A percentile compares a stretch with the other conserved stretches of the same genome.
phyloP scores from a whole-genome alignment of 306 rosid genomes.

The Prunus dulcis region DNA sequence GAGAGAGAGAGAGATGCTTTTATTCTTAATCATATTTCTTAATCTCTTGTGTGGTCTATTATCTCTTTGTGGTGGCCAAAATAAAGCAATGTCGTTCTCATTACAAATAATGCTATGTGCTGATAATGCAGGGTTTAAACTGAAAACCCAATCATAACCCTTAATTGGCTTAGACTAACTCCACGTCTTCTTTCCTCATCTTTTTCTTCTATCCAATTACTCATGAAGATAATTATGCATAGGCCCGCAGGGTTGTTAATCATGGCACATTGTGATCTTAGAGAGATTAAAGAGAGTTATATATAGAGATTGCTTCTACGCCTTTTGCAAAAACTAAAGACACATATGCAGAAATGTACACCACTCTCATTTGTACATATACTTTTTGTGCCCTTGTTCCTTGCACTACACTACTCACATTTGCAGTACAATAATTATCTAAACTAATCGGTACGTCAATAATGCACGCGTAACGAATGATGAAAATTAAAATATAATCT shows the following conservation, averaged over 20 bases:
- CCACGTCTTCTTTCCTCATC: background rate
- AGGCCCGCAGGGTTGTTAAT: background rate
- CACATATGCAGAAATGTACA: background rate
- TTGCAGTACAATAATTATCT: no score
- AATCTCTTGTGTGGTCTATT: background rate
- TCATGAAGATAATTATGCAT: background rate
- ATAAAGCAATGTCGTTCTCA: conserved; percentile 21
- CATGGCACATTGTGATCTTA: no score
- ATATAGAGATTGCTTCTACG: background rate
- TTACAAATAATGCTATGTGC: background rate
- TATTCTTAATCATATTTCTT: conserved; percentile 11
- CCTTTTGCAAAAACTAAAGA: background rate
- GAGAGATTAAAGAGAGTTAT: background rate
- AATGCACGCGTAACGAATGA: no score
- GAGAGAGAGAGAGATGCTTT: background rate
- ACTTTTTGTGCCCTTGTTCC: background rate
- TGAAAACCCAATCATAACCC: background rate
- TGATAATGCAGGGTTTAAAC: background rate
- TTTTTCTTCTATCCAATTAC: background rate
- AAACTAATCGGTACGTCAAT: no score
- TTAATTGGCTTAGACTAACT: background rate
- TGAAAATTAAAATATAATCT: no score
- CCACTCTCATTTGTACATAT: no score
- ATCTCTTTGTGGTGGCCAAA: background rate
- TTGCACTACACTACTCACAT: background rate